Percentiles rank a stretch among this genome's conserved stretches.
phyloP scores from a whole-genome alignment of 1,284 basidiomycete genomes.

The Albatrellus sp. region DNA sequence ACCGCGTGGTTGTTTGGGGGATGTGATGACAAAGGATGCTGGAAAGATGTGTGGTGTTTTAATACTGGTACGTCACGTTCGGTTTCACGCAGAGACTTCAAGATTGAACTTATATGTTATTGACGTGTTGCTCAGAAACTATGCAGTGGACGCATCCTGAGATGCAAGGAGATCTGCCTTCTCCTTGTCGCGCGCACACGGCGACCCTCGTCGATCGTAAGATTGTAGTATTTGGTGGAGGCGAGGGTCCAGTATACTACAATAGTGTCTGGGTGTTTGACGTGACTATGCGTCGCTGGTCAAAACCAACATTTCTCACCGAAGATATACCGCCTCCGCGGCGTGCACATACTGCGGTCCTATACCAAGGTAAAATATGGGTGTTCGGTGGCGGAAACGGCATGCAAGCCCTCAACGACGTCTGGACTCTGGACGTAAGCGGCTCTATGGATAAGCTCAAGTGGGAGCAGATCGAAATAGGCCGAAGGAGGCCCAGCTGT shows the following conservation, averaged over 20 bases:
- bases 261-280: conserved; percentile 76
- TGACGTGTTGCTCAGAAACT: conserved; percentile 42
- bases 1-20: conserved; percentile 85
- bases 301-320: conserved; percentile 29
- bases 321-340: conserved; percentile 48
- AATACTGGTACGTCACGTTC: conserved; percentile 52
- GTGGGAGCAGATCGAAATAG: conserved; percentile 51
- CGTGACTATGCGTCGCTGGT: conserved; percentile 62
- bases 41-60: conserved; percentile 74
- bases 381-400: conserved; percentile 92
- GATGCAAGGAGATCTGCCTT: conserved; percentile 62
- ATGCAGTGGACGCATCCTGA: conserved; percentile 82
- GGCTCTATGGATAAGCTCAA: conserved; percentile 34
- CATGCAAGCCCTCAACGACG: conserved; percentile 76
- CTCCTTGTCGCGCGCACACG: conserved; percentile 80
- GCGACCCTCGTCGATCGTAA: conserved; percentile 76
- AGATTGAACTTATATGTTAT: background rate
- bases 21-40: conserved; percentile 70
- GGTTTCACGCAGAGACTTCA: no score
- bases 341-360: conserved; percentile 79
- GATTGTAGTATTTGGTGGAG: conserved; percentile 69
- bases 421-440: conserved; percentile 74
- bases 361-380: conserved; percentile 65
- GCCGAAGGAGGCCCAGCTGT: conserved; percentile 43
- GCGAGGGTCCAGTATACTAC: conserved; percentile 68